These are phyloP conservation scores for Ajuga chamaepitys DNA, from an alignment of 257 asterid species.

Conservation along the genomic window DNA sequence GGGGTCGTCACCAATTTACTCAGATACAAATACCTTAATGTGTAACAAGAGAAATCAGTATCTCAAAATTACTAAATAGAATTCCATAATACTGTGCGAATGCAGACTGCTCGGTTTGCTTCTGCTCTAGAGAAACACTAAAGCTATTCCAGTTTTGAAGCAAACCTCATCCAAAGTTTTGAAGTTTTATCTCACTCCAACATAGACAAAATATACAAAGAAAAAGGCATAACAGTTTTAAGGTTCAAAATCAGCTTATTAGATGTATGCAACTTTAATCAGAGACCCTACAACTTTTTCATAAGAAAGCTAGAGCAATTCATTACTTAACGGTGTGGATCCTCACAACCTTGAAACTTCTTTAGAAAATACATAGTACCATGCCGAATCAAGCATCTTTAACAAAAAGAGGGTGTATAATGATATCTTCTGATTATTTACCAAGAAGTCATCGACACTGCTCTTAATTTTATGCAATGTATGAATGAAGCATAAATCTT, in stretches of 20 bases:
- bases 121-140: too few relatives aligned
- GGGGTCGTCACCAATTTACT: constrained; percentile 63
- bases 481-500: constrained; percentile 6
- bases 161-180: too few relatives aligned
- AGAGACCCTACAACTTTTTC: not conserved
- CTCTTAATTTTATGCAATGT: not conserved
- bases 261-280: not conserved
- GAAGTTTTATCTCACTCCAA: not conserved
- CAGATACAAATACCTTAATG: constrained; percentile 56
- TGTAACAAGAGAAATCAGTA: constrained; percentile 10
- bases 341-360: not conserved
- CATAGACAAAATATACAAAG: not conserved
- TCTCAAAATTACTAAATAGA: not conserved
- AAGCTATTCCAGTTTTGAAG: too few relatives aligned
- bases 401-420: not conserved
- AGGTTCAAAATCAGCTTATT: not conserved
- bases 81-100: not conserved
- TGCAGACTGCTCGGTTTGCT: not conserved
- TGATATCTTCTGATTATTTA: not conserved
- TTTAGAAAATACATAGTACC: not conserved
- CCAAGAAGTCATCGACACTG: not conserved
- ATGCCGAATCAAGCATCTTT: not conserved
- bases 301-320: not conserved
- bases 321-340: not conserved
- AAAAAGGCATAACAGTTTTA: not conserved